Evolutionary conservation across 768 basidiomycete genomes (phyloP).

Genomic region (Boletus vermiculosoides): DNA sequence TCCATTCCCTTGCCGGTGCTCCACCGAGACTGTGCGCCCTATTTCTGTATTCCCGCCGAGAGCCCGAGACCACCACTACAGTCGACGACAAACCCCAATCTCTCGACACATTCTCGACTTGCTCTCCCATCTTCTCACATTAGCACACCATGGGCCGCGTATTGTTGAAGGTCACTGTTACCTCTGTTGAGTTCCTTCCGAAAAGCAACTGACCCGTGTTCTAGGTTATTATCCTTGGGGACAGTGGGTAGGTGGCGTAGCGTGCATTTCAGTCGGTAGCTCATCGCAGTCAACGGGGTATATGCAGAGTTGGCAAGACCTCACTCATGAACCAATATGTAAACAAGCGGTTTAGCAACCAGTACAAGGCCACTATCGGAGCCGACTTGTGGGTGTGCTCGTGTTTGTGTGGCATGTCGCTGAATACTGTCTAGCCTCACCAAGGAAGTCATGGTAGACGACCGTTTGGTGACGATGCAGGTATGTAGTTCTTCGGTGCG

Average conservation of each 20-base stretch:
- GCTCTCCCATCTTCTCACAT: neutral
- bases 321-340: constrained; percentile 99
- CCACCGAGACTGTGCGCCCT: constrained; percentile 14
- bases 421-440: constrained; percentile 62
- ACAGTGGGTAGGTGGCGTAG: constrained; percentile 72
- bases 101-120: neutral
- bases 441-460: constrained; percentile 98
- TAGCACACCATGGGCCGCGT: constrained; percentile 70
- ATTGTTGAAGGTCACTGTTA: constrained; percentile 66
- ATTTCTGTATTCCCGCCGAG: constrained; percentile 6
- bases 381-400: constrained; percentile 80
- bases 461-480: constrained; percentile 98
- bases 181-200: neutral
- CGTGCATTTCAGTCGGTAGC: constrained; percentile 5
- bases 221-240: constrained; percentile 98
- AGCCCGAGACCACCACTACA: constrained; percentile 12
- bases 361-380: constrained; percentile 99
- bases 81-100: constrained; percentile 2
- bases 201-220: constrained; percentile 9
- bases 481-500: constrained; percentile 39
- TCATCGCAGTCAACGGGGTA: constrained; percentile 5
- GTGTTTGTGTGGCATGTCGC: constrained; percentile 11
- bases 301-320: constrained; percentile 90
- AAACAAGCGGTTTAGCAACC: constrained; percentile 98
- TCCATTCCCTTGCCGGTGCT: constrained; percentile 15